These are phyloP conservation scores for Mentha longifolia DNA, from an alignment of 257 asterid species.

Conservation along the genomic window DNA sequence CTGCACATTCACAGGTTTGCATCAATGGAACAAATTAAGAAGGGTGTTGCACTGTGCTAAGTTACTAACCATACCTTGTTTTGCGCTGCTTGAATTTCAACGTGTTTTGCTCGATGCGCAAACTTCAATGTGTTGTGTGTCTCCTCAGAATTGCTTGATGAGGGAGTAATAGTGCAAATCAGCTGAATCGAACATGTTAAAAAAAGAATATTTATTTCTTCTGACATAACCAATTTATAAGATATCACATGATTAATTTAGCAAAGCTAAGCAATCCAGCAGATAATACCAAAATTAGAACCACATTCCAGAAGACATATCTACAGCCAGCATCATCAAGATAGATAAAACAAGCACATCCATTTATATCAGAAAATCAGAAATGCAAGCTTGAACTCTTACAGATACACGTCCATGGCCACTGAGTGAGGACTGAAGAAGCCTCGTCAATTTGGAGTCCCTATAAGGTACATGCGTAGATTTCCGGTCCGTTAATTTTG, in stretches of 20 bases:
- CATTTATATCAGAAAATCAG: slow-evolving; percentile 34
- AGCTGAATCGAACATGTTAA: slow-evolving; percentile 56
- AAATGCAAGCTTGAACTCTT: slow-evolving; percentile 43
- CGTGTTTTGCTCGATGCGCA: slow-evolving; percentile 98
- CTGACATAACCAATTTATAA: slow-evolving; percentile 24
- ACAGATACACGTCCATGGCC: slow-evolving; percentile 99
- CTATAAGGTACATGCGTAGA: slow-evolving; percentile 90
- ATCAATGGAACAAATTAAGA: slow-evolving; percentile 20
- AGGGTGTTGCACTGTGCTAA: slow-evolving; percentile 26
- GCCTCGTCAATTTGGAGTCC: slow-evolving; percentile 97
- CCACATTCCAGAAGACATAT: background rate
- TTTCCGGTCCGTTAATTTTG: slow-evolving; percentile 92
- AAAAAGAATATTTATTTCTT: slow-evolving; percentile 20
- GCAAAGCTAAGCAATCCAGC: slow-evolving; percentile 19
- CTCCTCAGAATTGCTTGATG: slow-evolving; percentile 98
- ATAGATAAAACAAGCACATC: slow-evolving; percentile 8
- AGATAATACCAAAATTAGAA: slow-evolving; percentile 14
- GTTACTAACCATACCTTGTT: slow-evolving; percentile 66
- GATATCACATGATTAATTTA: slow-evolving; percentile 1
- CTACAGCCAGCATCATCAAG: slow-evolving; percentile 16
- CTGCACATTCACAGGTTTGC: slow-evolving; percentile 59
- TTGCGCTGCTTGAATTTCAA: slow-evolving; percentile 94
- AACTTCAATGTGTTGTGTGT: slow-evolving; percentile 97
- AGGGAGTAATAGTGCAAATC: slow-evolving; percentile 94
- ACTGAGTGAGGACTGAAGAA: slow-evolving; percentile 95